Conservation (phyloP, 148 eudicot genomes). For the Chenopodium album region DNA sequence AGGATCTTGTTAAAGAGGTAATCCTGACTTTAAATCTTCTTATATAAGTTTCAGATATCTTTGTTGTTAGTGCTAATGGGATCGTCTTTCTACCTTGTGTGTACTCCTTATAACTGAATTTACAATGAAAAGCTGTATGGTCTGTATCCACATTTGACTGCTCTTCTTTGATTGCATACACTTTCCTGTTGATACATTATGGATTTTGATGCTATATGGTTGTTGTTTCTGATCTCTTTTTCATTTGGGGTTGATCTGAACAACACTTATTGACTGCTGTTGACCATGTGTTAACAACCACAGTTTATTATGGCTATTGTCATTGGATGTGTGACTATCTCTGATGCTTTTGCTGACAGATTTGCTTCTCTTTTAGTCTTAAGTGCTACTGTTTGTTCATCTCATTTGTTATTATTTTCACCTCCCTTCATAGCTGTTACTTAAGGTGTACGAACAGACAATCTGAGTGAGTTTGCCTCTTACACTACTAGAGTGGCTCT, state of each 20-base stretch:
- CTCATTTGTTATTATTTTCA: neutral
- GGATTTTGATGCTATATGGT: neutral
- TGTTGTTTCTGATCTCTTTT: neutral
- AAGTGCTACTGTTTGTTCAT: neutral
- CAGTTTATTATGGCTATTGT: neutral
- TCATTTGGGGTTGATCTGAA: neutral
- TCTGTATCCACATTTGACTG: neutral
- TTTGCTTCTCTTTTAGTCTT: neutral
- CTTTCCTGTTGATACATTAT: neutral
- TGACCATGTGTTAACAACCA: neutral
- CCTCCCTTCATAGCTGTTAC: neutral
- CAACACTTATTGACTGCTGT: neutral
- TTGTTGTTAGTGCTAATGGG: neutral
- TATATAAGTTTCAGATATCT: neutral
- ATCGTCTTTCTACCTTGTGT: neutral
- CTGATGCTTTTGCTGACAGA: neutral
- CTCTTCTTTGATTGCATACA: neutral
- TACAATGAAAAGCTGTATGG: neutral
- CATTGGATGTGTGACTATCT: neutral
- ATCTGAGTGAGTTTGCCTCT: conserved; percentile 2
- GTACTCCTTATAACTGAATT: neutral
- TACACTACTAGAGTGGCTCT: neutral
- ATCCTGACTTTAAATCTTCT: neutral
- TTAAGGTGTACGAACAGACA: neutral
- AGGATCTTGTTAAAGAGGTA: conserved; percentile 92